phyloP scores from a whole-genome alignment of 441 rosid genomes.

The Raphanus hybrid region DNA sequence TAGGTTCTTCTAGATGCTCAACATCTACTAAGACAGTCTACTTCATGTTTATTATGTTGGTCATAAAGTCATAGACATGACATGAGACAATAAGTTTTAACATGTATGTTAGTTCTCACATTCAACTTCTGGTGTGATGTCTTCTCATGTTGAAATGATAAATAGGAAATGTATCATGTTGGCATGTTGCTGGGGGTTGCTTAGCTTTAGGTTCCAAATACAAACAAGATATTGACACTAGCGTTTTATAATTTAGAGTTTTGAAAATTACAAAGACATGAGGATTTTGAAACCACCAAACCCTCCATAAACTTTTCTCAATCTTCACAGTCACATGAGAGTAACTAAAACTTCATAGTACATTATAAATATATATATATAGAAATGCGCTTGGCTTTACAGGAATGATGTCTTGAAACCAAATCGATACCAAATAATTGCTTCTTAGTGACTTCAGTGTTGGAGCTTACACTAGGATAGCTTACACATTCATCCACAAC shows the following conservation, averaged over 20 bases:
- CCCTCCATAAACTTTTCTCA: neutral
- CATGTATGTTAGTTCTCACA: neutral
- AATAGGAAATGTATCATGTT: slow-evolving; percentile 2
- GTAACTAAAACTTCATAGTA: neutral
- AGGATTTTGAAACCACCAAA: slow-evolving; percentile 1
- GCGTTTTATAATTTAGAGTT: neutral
- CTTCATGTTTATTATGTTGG: slow-evolving; percentile 6
- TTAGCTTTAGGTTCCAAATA: slow-evolving; percentile 12
- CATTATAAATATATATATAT: neutral
- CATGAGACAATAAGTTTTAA: neutral
- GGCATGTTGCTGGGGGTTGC: neutral
- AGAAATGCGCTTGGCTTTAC: slow-evolving; percentile 20
- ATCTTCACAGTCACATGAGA: slow-evolving; percentile 4
- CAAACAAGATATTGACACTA: neutral
- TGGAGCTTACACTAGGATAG: neutral
- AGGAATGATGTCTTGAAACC: slow-evolving; percentile 22
- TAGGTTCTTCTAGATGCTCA: slow-evolving; percentile 12
- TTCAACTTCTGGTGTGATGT: slow-evolving; percentile 1
- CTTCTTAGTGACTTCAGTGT: slow-evolving; percentile 12
- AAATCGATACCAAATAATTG: slow-evolving; percentile 14
- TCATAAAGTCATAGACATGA: neutral
- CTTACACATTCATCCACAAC: slow-evolving; percentile 20
- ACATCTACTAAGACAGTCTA: neutral
- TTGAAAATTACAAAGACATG: neutral
- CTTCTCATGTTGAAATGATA: neutral